Evolutionary conservation across 257 asterid genomes (phyloP).

Genomic region (Capsicum rhomboideum): DNA sequence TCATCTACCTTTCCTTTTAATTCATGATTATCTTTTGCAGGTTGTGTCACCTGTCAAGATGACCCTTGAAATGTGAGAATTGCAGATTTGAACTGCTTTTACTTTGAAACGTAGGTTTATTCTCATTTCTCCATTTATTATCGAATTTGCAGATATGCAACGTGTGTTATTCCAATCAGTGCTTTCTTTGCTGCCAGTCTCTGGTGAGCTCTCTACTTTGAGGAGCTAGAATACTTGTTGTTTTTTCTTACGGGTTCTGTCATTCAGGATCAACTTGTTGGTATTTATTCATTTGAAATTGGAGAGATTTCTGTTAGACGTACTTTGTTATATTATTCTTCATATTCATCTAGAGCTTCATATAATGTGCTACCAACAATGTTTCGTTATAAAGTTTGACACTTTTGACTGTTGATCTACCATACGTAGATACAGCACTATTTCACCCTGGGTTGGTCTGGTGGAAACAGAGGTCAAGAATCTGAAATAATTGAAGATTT

Average conservation of each 20-base stretch:
- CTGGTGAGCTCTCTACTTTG: conserved; percentile 42
- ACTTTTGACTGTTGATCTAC: not conserved
- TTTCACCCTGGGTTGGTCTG: not conserved
- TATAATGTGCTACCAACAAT: not conserved
- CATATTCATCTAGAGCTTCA: not conserved
- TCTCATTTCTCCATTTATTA: conserved; percentile 4
- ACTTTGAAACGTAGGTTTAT: not conserved
- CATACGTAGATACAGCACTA: not conserved
- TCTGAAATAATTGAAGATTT: not conserved
- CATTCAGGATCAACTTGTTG: not conserved
- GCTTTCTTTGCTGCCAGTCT: conserved; percentile 92
- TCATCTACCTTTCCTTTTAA: not conserved
- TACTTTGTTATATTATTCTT: not conserved
- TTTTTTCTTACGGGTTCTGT: not conserved
- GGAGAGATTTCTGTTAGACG: not conserved
- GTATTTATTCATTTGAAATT: not conserved
- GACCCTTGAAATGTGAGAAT: conserved; percentile 85
- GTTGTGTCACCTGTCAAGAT: conserved; percentile 91
- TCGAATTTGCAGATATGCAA: conserved; percentile 69
- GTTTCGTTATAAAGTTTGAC: not conserved
- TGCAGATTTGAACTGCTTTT: conserved; percentile 4
- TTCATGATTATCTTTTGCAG: conserved; percentile 35
- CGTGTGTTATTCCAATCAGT: conserved; percentile 95
- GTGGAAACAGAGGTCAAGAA: not conserved
- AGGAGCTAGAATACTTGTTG: not conserved